These are phyloP conservation scores for Coprinopsis cinerea DNA, from an alignment of 768 basidiomycete species.

Conservation along the genomic window DNA sequence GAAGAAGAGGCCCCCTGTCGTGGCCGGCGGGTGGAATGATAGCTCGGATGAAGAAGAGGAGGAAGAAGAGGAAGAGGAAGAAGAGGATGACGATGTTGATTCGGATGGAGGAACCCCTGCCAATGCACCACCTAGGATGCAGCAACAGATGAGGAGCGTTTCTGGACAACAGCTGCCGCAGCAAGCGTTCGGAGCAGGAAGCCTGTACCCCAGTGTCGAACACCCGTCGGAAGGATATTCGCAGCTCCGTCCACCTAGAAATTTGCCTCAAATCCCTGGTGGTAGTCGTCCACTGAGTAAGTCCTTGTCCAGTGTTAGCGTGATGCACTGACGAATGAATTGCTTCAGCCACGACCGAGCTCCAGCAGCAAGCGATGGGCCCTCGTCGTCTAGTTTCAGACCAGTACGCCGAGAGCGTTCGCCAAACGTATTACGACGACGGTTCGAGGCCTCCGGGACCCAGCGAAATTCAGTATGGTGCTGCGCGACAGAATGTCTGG, in stretches of 20 bases:
- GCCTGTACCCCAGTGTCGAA: slow-evolving; percentile 15
- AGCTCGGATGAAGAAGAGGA: slow-evolving; percentile 82
- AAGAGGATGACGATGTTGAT: slow-evolving; percentile 68
- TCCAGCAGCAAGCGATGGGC: slow-evolving; percentile 29
- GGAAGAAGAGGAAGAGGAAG: slow-evolving; percentile 85
- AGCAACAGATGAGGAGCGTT: slow-evolving; percentile 4
- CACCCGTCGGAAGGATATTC: slow-evolving; percentile 29
- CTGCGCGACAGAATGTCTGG: slow-evolving; percentile 74
- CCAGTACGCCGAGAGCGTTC: slow-evolving; percentile 41
- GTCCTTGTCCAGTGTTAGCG: not conserved
- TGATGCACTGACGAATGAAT: too few relatives aligned
- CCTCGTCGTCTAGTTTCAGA: slow-evolving; percentile 49
- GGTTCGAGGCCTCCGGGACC: slow-evolving; percentile 41
- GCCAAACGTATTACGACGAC: slow-evolving; percentile 56
- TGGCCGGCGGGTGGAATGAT: slow-evolving; percentile 55
- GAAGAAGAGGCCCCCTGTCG: slow-evolving; percentile 46
- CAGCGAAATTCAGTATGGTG: slow-evolving; percentile 45
- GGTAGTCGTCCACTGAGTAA: slow-evolving; percentile 39
- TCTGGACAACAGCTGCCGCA: slow-evolving; percentile 4
- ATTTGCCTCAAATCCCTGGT: slow-evolving; percentile 59
- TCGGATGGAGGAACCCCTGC: slow-evolving; percentile 45
- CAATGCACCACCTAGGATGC: slow-evolving; percentile 18
- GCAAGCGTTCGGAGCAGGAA: slow-evolving; percentile 1
- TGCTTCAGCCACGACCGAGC: not conserved
- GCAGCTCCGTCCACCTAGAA: slow-evolving; percentile 53